Conservation (phyloP, 768 basidiomycete species). For the Pulveroboletus sp. region DNA sequence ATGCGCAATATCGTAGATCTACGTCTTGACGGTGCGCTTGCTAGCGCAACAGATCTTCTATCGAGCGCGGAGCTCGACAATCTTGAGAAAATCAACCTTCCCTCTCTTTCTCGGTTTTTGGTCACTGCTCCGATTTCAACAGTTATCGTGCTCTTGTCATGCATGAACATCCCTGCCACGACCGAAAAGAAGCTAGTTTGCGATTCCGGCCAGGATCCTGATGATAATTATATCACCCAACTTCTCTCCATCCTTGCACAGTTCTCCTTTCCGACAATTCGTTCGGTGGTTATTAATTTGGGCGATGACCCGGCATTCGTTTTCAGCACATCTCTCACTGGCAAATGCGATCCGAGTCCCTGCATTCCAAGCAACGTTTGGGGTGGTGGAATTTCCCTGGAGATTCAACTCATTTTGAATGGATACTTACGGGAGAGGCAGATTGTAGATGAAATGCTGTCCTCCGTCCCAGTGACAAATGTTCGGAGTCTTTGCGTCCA, state of each 20-base stretch:
- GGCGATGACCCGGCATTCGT: no score
- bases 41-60: not conserved
- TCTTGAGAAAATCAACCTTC: not conserved
- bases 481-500: not conserved
- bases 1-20: constrained; percentile 35
- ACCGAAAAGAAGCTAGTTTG: not conserved
- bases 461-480: not conserved
- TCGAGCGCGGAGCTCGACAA: not conserved
- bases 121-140: constrained; percentile 5
- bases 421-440: not conserved
- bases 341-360: no score
- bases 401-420: no score
- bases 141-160: constrained; percentile 3
- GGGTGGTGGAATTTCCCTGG: constrained; percentile 3
- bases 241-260: not conserved
- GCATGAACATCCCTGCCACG: not conserved
- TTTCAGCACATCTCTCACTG: no score
- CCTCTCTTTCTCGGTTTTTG: not conserved
- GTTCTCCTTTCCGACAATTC: no score
- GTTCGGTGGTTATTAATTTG: no score
- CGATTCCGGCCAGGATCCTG: not conserved
- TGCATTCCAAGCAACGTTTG: no score
- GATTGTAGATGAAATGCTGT: not conserved
- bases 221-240: not conserved
- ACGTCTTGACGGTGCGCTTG: constrained; percentile 30